A percentile compares a stretch with the other conserved stretches of the same genome.
These are phyloP conservation scores for Aechmea fasciata DNA, from an alignment of 176 grass and related monocot genomes.

Conservation along the genomic window DNA sequence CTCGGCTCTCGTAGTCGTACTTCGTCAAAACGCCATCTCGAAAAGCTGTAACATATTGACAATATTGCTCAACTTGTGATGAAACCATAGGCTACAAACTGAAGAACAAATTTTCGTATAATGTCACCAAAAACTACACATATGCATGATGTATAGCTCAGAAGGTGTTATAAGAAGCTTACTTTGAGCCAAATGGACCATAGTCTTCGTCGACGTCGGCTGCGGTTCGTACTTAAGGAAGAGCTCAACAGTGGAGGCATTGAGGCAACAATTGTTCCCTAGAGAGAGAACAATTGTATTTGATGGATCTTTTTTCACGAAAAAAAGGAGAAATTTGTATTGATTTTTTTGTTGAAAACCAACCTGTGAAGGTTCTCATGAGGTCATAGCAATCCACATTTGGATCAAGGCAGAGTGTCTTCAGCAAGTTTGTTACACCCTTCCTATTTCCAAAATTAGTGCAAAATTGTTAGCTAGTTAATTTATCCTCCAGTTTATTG, in stretches of 20 bases:
- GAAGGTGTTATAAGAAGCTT: conserved; percentile 1
- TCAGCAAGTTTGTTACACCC: conserved; percentile 34
- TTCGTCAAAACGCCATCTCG: conserved; percentile 54
- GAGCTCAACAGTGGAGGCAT: conserved; percentile 44
- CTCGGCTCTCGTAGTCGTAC: conserved; percentile 45
- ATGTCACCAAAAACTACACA: too few relatives aligned
- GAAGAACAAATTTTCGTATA: neutral
- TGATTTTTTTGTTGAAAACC: neutral
- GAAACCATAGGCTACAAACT: neutral
- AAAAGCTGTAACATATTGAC: conserved; percentile 32
- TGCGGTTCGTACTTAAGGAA: conserved; percentile 89
- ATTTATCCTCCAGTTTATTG: neutral
- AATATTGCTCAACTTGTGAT: neutral
- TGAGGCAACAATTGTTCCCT: conserved; percentile 81
- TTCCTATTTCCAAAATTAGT: conserved; percentile 23
- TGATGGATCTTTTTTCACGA: neutral
- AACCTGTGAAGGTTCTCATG: conserved; percentile 52
- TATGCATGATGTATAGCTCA: neutral
- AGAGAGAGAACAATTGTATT: neutral
- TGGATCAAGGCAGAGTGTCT: conserved; percentile 33
- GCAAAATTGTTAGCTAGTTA: neutral
- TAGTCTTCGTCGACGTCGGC: conserved; percentile 64
- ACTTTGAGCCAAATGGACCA: conserved; percentile 94
- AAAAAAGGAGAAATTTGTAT: neutral
- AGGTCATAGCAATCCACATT: conserved; percentile 58